These are phyloP conservation scores for Penicillium alfredii DNA, from an alignment of 495 filamentous ascomycete species.

Conservation along the genomic window DNA sequence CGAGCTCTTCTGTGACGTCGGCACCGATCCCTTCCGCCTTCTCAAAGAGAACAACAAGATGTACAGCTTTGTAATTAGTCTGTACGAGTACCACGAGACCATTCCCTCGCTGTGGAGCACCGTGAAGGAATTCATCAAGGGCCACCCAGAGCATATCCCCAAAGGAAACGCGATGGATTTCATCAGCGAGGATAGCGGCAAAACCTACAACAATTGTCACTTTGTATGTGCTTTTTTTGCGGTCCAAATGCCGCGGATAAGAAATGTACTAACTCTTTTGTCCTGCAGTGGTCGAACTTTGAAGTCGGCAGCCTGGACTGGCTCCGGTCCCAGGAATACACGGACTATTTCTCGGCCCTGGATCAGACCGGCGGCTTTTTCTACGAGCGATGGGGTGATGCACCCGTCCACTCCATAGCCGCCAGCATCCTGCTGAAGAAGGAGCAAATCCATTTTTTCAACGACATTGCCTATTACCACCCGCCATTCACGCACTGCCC, in stretches of 20 bases:
- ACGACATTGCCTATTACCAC: constrained; percentile 98
- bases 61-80: constrained; percentile 81
- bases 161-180: constrained; percentile 84
- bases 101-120: constrained; percentile 95
- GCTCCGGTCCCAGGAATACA: constrained; percentile 72
- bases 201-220: constrained; percentile 93
- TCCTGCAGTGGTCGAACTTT: constrained; percentile 79
- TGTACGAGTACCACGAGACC: constrained; percentile 94
- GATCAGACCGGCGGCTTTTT: constrained; percentile 86
- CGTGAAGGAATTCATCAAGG: constrained; percentile 82
- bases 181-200: constrained; percentile 82
- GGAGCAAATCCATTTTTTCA: constrained; percentile 95
- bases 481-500: constrained; percentile 99
- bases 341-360: constrained; percentile 72
- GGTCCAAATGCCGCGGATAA: neutral
- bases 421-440: constrained; percentile 80
- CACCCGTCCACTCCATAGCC: constrained; percentile 90
- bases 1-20: constrained; percentile 79
- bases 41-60: constrained; percentile 88
- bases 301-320: constrained; percentile 81
- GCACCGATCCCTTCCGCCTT: constrained; percentile 77
- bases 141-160: constrained; percentile 80
- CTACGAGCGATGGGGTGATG: constrained; percentile 91
- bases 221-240: constrained; percentile 58
- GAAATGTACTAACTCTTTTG: constrained; percentile 8